These are phyloP conservation scores for Neolentinus lepideus DNA, from an alignment of 1,284 basidiomycete species.

Conservation along the genomic window DNA sequence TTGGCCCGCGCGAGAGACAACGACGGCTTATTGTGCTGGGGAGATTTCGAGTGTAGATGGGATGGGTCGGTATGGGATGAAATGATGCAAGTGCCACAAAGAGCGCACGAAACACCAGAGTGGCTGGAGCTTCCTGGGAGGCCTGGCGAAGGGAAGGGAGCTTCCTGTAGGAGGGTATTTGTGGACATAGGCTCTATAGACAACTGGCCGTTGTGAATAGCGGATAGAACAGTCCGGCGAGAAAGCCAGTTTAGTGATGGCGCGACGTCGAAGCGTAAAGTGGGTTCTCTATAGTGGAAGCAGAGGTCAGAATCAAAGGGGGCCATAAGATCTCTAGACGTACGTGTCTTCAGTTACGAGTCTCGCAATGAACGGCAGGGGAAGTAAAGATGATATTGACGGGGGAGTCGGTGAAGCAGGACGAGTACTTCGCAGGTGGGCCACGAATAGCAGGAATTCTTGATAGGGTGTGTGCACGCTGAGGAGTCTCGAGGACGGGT, in stretches of 20 bases:
- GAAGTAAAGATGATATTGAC: constrained; percentile 62
- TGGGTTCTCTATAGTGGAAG: constrained; percentile 65
- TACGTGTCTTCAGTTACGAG: constrained; percentile 84
- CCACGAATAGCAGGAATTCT: constrained; percentile 82
- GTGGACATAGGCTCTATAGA: constrained; percentile 81
- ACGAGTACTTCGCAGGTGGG: constrained; percentile 74
- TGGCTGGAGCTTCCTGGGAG: constrained; percentile 34
- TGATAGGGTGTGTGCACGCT: constrained; percentile 73
- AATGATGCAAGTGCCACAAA: constrained; percentile 65
- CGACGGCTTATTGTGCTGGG: constrained; percentile 18
- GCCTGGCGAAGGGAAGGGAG: constrained; percentile 28
- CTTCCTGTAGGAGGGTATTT: constrained; percentile 45
- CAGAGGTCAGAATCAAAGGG: neutral
- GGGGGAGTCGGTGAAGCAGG: constrained; percentile 50
- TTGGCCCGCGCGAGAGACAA: constrained; percentile 17
- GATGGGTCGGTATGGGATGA: constrained; percentile 14
- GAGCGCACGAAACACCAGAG: constrained; percentile 49
- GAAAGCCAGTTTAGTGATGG: constrained; percentile 93
- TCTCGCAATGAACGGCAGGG: constrained; percentile 81
- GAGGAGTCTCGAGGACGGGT: constrained; percentile 37
- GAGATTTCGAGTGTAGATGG: constrained; percentile 15
- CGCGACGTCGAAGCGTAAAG: constrained; percentile 88
- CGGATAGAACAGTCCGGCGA: constrained; percentile 77
- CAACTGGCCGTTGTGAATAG: constrained; percentile 85
- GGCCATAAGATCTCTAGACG: constrained; percentile 23